These are phyloP conservation scores for Yarrowia porcina DNA, from an alignment of 805 yeast genomes.

Conservation along the genomic window DNA sequence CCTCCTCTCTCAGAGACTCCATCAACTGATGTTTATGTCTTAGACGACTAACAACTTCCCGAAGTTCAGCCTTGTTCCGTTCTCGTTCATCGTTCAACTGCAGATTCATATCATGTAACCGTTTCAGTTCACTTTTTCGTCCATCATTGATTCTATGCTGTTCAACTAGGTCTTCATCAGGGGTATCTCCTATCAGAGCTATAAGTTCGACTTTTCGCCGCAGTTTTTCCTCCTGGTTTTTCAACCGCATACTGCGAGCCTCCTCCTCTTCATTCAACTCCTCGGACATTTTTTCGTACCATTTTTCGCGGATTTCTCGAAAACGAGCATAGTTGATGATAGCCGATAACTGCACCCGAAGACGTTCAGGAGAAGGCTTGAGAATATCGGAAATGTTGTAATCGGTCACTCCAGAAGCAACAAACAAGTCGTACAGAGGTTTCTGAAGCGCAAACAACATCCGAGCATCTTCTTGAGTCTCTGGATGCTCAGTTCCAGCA, in stretches of 20 bases:
- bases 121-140: not conserved
- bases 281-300: slow-evolving; percentile 23
- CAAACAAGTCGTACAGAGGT: slow-evolving; percentile 17
- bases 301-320: slow-evolving; percentile 6
- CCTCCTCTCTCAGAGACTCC: slow-evolving; percentile 9
- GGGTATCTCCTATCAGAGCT: not conserved
- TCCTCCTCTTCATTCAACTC: slow-evolving; percentile 15
- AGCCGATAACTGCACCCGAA: slow-evolving; percentile 11
- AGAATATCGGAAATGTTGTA: slow-evolving; percentile 18
- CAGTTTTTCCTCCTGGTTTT: slow-evolving; percentile 6
- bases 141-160: not conserved
- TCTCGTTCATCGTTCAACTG: slow-evolving; percentile 12
- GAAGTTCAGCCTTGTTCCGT: not conserved
- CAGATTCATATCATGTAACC: not conserved
- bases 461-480: slow-evolving; percentile 15
- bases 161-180: slow-evolving; percentile 1
- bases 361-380: slow-evolving; percentile 11
- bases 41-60: not conserved
- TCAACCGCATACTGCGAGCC: not conserved
- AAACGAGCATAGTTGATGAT: slow-evolving; percentile 23
- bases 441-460: slow-evolving; percentile 12
- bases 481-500: slow-evolving; percentile 1
- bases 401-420: slow-evolving; percentile 15
- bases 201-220: not conserved
- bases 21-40: slow-evolving; percentile 11